Evolutionary conservation across 2,329 filamentous ascomycete species (phyloP).

Genomic region (Xylariaceae sp.): DNA sequence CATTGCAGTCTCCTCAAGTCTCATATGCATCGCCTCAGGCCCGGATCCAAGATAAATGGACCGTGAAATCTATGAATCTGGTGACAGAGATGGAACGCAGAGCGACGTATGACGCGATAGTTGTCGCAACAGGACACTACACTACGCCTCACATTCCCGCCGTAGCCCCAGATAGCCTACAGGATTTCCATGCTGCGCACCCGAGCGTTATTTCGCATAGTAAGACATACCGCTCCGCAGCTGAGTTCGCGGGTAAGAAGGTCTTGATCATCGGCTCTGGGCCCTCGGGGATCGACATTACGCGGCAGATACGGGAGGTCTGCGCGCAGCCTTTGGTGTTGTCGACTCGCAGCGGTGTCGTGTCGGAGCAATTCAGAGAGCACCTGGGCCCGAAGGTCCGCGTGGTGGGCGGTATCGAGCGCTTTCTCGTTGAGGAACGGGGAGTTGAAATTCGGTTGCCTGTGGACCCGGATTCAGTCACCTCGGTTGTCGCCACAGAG

Average conservation of each 20-base stretch:
- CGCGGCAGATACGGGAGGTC: constrained; percentile 64
- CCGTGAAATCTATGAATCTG: constrained; percentile 51
- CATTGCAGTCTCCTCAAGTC: constrained; percentile 11
- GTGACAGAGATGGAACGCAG: constrained; percentile 36
- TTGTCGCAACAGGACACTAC: constrained; percentile 74
- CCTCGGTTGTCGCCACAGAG: constrained; percentile 38
- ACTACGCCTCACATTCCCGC: constrained; percentile 63
- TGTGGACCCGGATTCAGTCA: too few species aligned
- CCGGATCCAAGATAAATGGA: constrained; percentile 51
- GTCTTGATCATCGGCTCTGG: constrained; percentile 81
- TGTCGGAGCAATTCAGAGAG: constrained; percentile 40
- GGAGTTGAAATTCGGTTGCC: too few species aligned
- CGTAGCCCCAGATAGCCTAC: constrained; percentile 50
- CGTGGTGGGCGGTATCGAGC: constrained; percentile 56
- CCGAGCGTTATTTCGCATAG: constrained; percentile 66
- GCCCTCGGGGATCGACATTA: constrained; percentile 81
- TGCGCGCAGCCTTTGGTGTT: constrained; percentile 60
- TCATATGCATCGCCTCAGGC: background rate
- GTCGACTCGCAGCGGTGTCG: constrained; percentile 54
- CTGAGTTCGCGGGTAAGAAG: constrained; percentile 62
- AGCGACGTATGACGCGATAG: constrained; percentile 66
- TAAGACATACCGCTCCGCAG: constrained; percentile 70
- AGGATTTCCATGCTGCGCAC: constrained; percentile 54
- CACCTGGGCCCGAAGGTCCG: constrained; percentile 38
- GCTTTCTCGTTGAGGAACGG: constrained; percentile 49